Percentiles rank a stretch among this genome's conserved stretches.
These are phyloP conservation scores for Coemansia sp. DNA, from an alignment of 192 early-diverging fungal genomes.

Conservation along the genomic window DNA sequence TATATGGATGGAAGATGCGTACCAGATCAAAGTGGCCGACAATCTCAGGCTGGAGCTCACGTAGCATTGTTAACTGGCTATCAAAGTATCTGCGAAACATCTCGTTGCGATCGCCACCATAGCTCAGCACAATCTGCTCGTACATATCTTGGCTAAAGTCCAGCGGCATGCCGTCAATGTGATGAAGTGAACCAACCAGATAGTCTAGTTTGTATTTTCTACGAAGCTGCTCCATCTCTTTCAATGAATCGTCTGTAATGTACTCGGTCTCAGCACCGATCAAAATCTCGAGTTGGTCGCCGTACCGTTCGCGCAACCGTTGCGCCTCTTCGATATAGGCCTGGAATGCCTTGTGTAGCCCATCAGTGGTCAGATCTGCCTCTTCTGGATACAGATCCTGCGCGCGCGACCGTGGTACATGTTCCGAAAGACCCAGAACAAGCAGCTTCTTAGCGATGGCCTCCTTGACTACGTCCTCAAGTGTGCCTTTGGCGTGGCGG, in stretches of 20 bases:
- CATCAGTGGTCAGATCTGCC: conserved; percentile 61
- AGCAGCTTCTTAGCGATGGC: conserved; percentile 75
- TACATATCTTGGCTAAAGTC: conserved; percentile 75
- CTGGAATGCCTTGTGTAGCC: conserved; percentile 62
- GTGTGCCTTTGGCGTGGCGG: conserved; percentile 78
- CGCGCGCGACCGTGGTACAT: conserved; percentile 76
- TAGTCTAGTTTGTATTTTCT: conserved; percentile 67
- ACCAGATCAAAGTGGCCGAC: conserved; percentile 97
- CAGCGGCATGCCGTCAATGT: conserved; percentile 74
- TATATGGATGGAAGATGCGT: conserved; percentile 72
- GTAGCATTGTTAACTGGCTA: conserved; percentile 75
- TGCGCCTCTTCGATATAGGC: conserved; percentile 74
- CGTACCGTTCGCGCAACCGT: conserved; percentile 66
- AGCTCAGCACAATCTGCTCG: conserved; percentile 34
- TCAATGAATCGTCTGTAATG: conserved; percentile 60
- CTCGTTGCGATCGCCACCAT: conserved; percentile 31
- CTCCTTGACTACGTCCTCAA: conserved; percentile 78
- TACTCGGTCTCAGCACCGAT: conserved; percentile 92
- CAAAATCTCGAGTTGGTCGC: conserved; percentile 60
- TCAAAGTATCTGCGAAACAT: conserved; percentile 88
- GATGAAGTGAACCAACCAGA: conserved; percentile 92
- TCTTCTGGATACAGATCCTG: conserved; percentile 96
- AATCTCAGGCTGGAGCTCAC: conserved; percentile 69
- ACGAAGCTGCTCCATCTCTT: conserved; percentile 55
- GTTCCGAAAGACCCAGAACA: conserved; percentile 84